Conservation (phyloP, 352 stramenopile species). For the Pythium sukuiense region DNA sequence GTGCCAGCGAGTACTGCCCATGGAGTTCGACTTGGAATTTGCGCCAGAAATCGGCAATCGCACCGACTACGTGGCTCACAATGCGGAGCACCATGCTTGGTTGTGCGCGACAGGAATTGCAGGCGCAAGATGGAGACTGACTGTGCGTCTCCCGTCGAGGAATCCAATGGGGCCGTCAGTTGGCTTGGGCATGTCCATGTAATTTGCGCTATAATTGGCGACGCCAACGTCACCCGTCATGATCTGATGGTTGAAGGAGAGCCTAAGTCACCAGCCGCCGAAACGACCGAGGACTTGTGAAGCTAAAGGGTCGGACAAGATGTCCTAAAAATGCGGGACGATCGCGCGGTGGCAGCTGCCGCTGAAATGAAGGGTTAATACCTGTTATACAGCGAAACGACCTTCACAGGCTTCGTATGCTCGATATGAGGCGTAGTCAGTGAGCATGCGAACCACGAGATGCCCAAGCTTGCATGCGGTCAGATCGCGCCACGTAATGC, state of each 20-base stretch:
- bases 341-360: no score
- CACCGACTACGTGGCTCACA: neutral
- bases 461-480: slow-evolving; percentile 51
- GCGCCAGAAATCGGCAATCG: slow-evolving; percentile 10
- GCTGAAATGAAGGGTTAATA: neutral
- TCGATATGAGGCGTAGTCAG: slow-evolving; percentile 57
- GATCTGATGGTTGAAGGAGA: no score
- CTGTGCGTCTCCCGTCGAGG: no score
- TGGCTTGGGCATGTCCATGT: no score
- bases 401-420: slow-evolving; percentile 52
- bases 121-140: no score
- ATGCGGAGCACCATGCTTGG: neutral
- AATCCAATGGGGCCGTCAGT: no score
- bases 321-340: neutral
- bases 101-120: neutral
- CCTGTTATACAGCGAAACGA: slow-evolving; percentile 28
- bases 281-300: no score
- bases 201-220: no score
- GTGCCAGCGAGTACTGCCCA: slow-evolving; percentile 13
- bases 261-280: no score
- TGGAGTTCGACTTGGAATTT: slow-evolving; percentile 20
- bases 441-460: slow-evolving; percentile 55
- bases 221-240: no score
- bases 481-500: slow-evolving; percentile 64
- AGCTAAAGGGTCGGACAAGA: no score